A percentile compares a stretch with the other conserved stretches of the same genome.
Conservation (phyloP, 176 grass and related monocot species). For the Echinochloa phyllopogon region DNA sequence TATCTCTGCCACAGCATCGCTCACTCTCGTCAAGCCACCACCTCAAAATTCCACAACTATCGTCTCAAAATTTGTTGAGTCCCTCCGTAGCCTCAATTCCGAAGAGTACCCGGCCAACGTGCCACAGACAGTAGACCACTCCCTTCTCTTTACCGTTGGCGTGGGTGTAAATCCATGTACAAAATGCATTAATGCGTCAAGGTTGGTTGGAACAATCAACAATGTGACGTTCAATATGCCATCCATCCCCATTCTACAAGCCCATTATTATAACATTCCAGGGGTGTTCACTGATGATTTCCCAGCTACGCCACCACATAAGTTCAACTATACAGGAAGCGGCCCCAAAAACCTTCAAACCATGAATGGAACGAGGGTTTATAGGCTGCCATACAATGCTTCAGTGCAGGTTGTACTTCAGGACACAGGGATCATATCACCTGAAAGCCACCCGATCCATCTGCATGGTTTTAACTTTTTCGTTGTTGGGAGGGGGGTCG, state of each 20-base stretch:
- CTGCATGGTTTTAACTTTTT: conserved; percentile 81
- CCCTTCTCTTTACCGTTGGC: conserved; percentile 69
- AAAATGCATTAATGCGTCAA: conserved; percentile 54
- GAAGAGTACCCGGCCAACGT: conserved; percentile 59
- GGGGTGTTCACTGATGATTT: conserved; percentile 72
- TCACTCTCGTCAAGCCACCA: conserved; percentile 53
- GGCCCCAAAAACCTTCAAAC: conserved; percentile 75
- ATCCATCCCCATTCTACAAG: conserved; percentile 62
- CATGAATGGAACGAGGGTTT: conserved; percentile 69
- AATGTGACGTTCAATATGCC: conserved; percentile 73
- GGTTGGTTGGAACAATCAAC: conserved; percentile 59
- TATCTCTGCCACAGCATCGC: conserved; percentile 13
- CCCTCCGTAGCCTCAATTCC: conserved; percentile 75
- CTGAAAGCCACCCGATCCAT: conserved; percentile 77
- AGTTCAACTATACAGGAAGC: conserved; percentile 68
- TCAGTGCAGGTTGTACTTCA: conserved; percentile 71
- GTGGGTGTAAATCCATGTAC: conserved; percentile 67
- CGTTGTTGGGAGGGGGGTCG: conserved; percentile 54
- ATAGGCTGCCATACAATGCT: conserved; percentile 66
- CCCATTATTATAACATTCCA: conserved; percentile 68
- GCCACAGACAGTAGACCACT: conserved; percentile 58
- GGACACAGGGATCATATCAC: conserved; percentile 70
- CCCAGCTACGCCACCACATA: conserved; percentile 45
- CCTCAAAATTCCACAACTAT: conserved; percentile 60
- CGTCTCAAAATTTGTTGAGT: conserved; percentile 48